Base-by-base conservation (phyloP, 768 basidiomycete genomes). In the Suillus americanus region DNA sequence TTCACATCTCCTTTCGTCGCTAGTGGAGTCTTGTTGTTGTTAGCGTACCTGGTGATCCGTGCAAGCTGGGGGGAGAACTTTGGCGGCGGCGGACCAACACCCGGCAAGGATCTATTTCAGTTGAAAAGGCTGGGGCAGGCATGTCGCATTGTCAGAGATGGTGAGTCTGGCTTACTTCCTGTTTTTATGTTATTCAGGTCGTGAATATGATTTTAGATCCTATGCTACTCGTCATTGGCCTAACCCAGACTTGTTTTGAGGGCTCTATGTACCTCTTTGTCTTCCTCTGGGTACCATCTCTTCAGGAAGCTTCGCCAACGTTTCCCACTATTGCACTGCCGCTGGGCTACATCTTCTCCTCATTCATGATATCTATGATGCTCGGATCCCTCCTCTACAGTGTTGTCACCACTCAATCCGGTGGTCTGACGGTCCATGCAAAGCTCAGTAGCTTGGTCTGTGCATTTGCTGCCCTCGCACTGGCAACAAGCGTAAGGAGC, bases 231-330 rank as follows among this genome's bases (percentile, higher is more conserved):
- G 83, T 83, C 30, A 82, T 92, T 25, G 89, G 90, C 38, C 75
- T 92, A 61, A 87, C 87, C 0, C 90, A 92, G 75, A 92, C 91
- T 1, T 90, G 88, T 75, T 92, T 92, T 71, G 90, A 92, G 72
- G 91, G 91, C 3, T 90, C 89, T 6, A 91, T 92, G 90, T 92
- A 92, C 75, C 83, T 92, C 65, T 92, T 92, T 75, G 91, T 92
- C 67, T 92, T 91, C 78, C 79, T 89, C 66, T 92, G 91, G 91
- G 91, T 92, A 0, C 90, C 91, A 1, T 82, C 86, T 2, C 78
- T 92, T 18, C 89, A 92, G 75, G 88, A 91, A 71, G 78, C 78
- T 25, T 81, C 86, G n/a, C 51, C 67, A 14, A 71, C 73, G 20
- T 75, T 70, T 65, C 70, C 79, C 12, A 66, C 75, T 13, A 68